Evolutionary conservation across 306 rosid genomes (phyloP).

Genomic region (Quillaja saponaria): DNA sequence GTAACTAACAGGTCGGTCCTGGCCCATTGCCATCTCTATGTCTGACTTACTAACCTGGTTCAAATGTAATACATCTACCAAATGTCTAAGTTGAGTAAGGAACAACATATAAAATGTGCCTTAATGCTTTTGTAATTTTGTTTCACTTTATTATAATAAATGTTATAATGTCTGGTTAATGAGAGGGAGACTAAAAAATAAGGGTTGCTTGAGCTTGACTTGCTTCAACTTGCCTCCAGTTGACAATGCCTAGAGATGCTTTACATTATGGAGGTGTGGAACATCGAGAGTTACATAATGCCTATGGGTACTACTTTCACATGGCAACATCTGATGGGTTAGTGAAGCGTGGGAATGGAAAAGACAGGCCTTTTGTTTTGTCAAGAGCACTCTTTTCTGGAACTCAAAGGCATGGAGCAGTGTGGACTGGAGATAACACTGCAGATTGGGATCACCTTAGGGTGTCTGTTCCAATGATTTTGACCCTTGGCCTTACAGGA

Average conservation of each 20-base stretch:
- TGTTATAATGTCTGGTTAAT: slow-evolving; percentile 9
- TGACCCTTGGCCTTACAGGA: slow-evolving; percentile 89
- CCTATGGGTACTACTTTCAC: slow-evolving; percentile 93
- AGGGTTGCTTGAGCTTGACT: slow-evolving; percentile 25
- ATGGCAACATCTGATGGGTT: slow-evolving; percentile 92
- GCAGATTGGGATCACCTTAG: slow-evolving; percentile 95
- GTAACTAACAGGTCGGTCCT: too few species aligned
- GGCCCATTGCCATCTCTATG: too few species aligned
- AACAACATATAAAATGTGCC: too few species aligned
- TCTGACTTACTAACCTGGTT: too few species aligned
- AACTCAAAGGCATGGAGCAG: slow-evolving; percentile 82
- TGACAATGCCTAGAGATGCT: slow-evolving; percentile 96
- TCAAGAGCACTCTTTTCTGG: slow-evolving; percentile 93
- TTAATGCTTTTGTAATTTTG: background rate
- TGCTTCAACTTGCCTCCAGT: slow-evolving; percentile 46
- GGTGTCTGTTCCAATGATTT: slow-evolving; percentile 90
- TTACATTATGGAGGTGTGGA: slow-evolving; percentile 74
- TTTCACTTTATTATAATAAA: background rate
- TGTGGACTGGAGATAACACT: slow-evolving; percentile 97
- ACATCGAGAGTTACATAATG: slow-evolving; percentile 91
- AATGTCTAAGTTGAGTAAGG: too few species aligned
- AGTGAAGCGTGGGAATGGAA: slow-evolving; percentile 80
- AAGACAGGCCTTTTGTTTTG: slow-evolving; percentile 88
- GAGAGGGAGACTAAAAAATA: slow-evolving; percentile 26
- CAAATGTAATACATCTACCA: too few species aligned